These are phyloP conservation scores for Cymbopogon flexuosus DNA, from an alignment of 202 grass and related monocot genomes.

Conservation along the genomic window DNA sequence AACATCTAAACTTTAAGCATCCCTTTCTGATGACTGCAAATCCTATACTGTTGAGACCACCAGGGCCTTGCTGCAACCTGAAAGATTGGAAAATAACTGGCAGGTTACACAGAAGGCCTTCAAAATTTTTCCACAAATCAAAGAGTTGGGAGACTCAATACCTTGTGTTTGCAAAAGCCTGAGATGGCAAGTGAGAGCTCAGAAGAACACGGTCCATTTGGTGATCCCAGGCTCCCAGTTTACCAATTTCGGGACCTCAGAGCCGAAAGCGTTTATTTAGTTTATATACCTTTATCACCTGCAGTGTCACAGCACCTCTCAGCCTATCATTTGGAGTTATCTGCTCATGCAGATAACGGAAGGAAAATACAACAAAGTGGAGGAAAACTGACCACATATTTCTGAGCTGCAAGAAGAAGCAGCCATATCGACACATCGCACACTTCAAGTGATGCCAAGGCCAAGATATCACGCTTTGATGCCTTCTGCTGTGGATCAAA, in stretches of 20 bases:
- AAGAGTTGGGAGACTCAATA: conserved; percentile 2
- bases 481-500: conserved; percentile 13
- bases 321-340: conserved; percentile 61
- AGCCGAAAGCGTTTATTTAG: conserved; percentile 33
- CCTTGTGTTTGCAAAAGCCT: conserved; percentile 45
- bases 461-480: conserved; percentile 2
- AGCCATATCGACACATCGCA: conserved; percentile 15
- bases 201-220: conserved; percentile 70
- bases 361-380: conserved; percentile 42
- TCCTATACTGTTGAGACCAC: conserved; percentile 41
- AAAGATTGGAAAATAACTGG: background rate
- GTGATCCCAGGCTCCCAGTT: conserved; percentile 9
- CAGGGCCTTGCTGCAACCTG: conserved; percentile 54
- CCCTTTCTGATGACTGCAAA: conserved; percentile 54
- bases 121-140: background rate
- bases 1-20: conserved; percentile 53
- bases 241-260: conserved; percentile 2
- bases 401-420: conserved; percentile 38
- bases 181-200: conserved; percentile 43
- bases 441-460: conserved; percentile 33
- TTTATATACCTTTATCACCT: conserved; percentile 49
- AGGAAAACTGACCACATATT: conserved; percentile 58
- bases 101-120: background rate
- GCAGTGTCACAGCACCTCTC: conserved; percentile 37
- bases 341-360: conserved; percentile 57